phyloP scores from a whole-genome alignment of 345 rosid genomes.

The Carallia brachiata region DNA sequence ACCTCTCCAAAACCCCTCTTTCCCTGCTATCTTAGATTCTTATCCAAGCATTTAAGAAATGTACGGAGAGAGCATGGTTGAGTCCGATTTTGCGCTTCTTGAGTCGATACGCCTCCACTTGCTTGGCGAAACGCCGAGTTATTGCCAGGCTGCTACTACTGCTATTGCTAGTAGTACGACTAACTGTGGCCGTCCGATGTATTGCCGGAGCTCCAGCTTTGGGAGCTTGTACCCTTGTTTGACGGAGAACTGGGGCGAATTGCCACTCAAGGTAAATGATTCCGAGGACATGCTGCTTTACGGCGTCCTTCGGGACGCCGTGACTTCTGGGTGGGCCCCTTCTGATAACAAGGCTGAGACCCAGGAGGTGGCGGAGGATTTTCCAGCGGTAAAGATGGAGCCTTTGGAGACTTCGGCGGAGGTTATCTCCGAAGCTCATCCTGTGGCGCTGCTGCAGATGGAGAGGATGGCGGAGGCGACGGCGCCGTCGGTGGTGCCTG shows the following conservation, averaged over 20 bases:
- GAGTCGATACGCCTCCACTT: constrained; percentile 58
- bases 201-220: constrained; percentile 62
- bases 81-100: constrained; percentile 47
- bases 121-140: constrained; percentile 40
- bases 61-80: constrained; percentile 33
- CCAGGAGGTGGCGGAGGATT: not conserved
- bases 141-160: constrained; percentile 10
- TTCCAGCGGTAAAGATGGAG: constrained; percentile 42
- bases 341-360: constrained; percentile 25
- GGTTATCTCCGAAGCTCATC: not conserved
- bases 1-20: not conserved
- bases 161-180: constrained; percentile 8
- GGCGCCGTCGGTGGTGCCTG: constrained; percentile 29
- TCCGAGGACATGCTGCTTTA: constrained; percentile 87
- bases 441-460: not conserved
- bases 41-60: constrained; percentile 17
- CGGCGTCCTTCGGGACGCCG: constrained; percentile 67
- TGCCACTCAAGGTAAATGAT: constrained; percentile 76
- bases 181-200: constrained; percentile 25
- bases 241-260: constrained; percentile 86
- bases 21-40: not conserved
- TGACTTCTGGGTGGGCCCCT: constrained; percentile 79
- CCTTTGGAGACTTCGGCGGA: constrained; percentile 15
- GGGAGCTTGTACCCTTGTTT: constrained; percentile 66
- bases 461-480: constrained; percentile 6